Percentiles rank a stretch among this genome's conserved stretches.
Conservation (phyloP, 1,284 basidiomycete species). For the Exobasidium rhododendri region DNA sequence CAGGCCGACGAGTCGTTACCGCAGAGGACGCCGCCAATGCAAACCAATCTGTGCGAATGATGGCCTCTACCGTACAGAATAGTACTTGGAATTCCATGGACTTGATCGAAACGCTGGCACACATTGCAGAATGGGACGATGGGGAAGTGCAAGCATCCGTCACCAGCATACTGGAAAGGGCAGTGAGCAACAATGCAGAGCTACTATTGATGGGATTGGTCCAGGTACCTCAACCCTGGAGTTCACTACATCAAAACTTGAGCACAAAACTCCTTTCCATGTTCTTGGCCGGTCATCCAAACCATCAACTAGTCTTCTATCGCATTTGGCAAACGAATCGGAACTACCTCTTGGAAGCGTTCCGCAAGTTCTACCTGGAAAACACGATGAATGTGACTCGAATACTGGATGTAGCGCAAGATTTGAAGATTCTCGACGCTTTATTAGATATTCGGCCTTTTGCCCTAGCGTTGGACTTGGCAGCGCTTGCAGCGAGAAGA, state of each 20-base stretch:
- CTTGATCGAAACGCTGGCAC: constrained; percentile 77
- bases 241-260: constrained; percentile 78
- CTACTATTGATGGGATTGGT: constrained; percentile 88
- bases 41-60: constrained; percentile 73
- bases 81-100: constrained; percentile 93
- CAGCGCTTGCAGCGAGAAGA: constrained; percentile 82
- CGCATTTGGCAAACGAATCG: constrained; percentile 88
- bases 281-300: constrained; percentile 88
- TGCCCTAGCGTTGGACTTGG: constrained; percentile 75
- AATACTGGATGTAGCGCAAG: constrained; percentile 90
- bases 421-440: constrained; percentile 85
- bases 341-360: constrained; percentile 76
- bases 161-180: constrained; percentile 50
- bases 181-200: constrained; percentile 73
- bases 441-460: constrained; percentile 83
- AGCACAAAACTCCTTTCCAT: constrained; percentile 78
- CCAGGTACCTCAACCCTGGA: constrained; percentile 86
- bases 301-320: constrained; percentile 94
- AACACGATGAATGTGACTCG: constrained; percentile 88
- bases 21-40: constrained; percentile 30
- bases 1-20: constrained; percentile 38
- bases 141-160: constrained; percentile 41
- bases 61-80: constrained; percentile 70
- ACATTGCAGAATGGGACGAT: constrained; percentile 86
- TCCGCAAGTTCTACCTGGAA: constrained; percentile 87